Evolutionary conservation across 805 yeast genomes (phyloP).

Genomic region (Metschnikowia chrysomelidarum): DNA sequence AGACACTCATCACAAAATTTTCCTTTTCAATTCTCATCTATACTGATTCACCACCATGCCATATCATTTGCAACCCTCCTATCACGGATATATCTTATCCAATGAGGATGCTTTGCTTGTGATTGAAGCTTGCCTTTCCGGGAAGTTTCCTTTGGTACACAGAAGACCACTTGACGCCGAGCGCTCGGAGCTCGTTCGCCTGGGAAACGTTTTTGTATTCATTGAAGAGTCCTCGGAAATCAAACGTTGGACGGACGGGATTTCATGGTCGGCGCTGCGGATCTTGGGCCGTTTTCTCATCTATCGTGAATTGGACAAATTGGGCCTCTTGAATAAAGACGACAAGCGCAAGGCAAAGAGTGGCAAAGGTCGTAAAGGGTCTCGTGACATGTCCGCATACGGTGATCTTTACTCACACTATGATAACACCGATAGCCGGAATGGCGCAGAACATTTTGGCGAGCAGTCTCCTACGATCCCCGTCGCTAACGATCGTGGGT

Average conservation of each 20-base stretch:
- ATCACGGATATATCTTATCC: constrained; percentile 69
- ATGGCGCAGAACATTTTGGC: too few relatives aligned
- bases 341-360: constrained; percentile 36
- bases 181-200: constrained; percentile 57
- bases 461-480: too few relatives aligned
- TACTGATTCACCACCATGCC: constrained; percentile 2
- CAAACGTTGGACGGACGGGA: constrained; percentile 96
- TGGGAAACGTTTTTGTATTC: constrained; percentile 84
- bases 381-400: background rate
- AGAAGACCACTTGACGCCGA: constrained; percentile 85
- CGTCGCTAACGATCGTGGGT: constrained; percentile 41
- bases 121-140: constrained; percentile 73
- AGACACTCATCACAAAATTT: too few relatives aligned
- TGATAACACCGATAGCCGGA: constrained; percentile 4
- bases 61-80: constrained; percentile 12
- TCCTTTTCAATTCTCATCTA: too few relatives aligned
- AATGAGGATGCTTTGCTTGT: constrained; percentile 81
- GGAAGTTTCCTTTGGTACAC: constrained; percentile 57
- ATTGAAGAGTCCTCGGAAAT: constrained; percentile 80
- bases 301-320: constrained; percentile 60
- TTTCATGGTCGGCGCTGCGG: constrained; percentile 89
- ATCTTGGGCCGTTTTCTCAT: constrained; percentile 82
- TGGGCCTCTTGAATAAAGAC: constrained; percentile 42
- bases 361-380: background rate
- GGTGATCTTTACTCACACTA: constrained; percentile 4